Evolutionary conservation across 1,284 basidiomycete genomes (phyloP).

Genomic region (Apiotrichum laibachii): DNA sequence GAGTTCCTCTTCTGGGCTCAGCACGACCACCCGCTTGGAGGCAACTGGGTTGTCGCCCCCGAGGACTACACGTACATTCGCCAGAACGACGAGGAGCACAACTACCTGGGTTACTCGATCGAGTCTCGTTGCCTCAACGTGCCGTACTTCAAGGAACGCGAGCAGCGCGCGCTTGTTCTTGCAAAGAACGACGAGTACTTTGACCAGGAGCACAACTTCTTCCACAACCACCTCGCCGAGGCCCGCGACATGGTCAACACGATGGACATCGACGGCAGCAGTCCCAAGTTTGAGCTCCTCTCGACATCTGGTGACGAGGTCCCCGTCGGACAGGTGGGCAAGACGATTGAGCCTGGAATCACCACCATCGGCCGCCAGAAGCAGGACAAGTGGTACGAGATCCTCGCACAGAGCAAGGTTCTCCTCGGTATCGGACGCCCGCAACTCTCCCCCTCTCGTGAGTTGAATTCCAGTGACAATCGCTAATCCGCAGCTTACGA

Average conservation of each 20-base stretch:
- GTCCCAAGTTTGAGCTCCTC: slow-evolving; percentile 27
- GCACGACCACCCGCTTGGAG: slow-evolving; percentile 33
- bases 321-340: background rate
- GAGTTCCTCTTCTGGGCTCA: slow-evolving; percentile 42
- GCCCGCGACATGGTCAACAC: slow-evolving; percentile 11
- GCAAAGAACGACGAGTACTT: slow-evolving; percentile 47
- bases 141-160: slow-evolving; percentile 22
- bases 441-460: slow-evolving; percentile 15
- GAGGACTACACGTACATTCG: slow-evolving; percentile 36
- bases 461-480: background rate
- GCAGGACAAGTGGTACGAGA: slow-evolving; percentile 11
- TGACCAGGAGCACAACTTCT: slow-evolving; percentile 10
- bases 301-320: slow-evolving; percentile 25
- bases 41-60: slow-evolving; percentile 44
- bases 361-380: slow-evolving; percentile 10
- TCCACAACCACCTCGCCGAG: slow-evolving; percentile 5
- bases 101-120: slow-evolving; percentile 51
- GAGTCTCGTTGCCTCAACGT: slow-evolving; percentile 36
- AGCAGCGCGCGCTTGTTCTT: slow-evolving; percentile 45
- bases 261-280: slow-evolving; percentile 9
- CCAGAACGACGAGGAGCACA: slow-evolving; percentile 24
- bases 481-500: slow-evolving; percentile 44
- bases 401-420: slow-evolving; percentile 16
- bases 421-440: slow-evolving; percentile 18
- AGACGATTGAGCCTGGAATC: slow-evolving; percentile 8